Evolutionary conservation across 73 alveolate genomes (phyloP).

Genomic region (Paramecium sonneborni): DNA sequence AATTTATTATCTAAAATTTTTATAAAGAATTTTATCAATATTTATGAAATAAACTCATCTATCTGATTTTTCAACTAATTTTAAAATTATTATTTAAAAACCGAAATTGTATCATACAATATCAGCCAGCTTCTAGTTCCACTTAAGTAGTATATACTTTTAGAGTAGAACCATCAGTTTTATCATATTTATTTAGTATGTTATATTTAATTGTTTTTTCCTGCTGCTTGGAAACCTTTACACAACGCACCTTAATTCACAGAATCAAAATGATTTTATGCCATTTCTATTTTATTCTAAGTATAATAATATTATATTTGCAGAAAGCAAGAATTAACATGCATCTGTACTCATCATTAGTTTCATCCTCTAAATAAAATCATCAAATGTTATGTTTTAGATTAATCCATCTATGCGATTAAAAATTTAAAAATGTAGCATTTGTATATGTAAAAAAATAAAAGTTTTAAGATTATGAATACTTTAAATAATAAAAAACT

Average conservation of each 20-base stretch:
- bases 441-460: not conserved
- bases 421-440: not conserved
- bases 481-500: not conserved
- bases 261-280: not conserved
- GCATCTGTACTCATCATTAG: not conserved
- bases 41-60: not conserved
- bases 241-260: not conserved
- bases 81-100: not conserved
- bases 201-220: not conserved
- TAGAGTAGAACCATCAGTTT: not conserved
- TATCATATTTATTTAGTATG: not conserved
- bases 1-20: not conserved
- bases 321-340: not conserved
- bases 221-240: not conserved
- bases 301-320: too few species aligned
- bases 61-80: not conserved
- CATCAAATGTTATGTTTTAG: not conserved
- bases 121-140: not conserved
- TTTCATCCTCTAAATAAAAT: not conserved
- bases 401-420: not conserved
- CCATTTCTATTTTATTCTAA: not conserved
- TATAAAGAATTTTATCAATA: not conserved
- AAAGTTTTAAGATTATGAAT: not conserved
- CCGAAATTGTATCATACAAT: not conserved
- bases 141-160: not conserved